Evolutionary conservation across 129 eudicot species (phyloP), one percentile per base, ranked within the genome.

Genomic region (Oenanthe sinensis): DNA sequence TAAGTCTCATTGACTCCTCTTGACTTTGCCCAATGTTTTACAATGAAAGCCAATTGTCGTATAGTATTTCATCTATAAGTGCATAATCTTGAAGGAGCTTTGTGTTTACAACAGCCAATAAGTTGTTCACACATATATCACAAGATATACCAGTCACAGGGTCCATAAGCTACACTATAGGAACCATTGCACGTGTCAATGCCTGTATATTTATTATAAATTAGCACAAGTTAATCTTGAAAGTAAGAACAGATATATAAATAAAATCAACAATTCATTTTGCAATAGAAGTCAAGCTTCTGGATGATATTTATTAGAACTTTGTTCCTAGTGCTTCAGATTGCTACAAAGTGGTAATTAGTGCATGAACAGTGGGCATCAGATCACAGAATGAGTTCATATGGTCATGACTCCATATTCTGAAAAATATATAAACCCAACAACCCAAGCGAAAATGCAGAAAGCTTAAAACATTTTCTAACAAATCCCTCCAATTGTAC

Each of bases 101-200:
- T 79, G 98, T 91, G 77, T 94, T 94, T 63, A 90, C 85, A 83
- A 94, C 98, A 79, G 98, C 98, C 83, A 94, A 84, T 37, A 94
- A 79, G 81, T 94, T 94, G 93, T 94, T 91, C 46, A 94, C 87
- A 78, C 98, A 94, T 24, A 94, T 90, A 82, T 94, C 98, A 83
- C 98, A 90, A 16, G 97, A 91, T 40, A 91, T 89, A 36, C 92
- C 97, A 19, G 96, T 94, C 17, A 74, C 87, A 2, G 98, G 98
- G 79, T 94, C 98, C 97, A 81, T 94, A 79, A 94, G 96, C 93
- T 94, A 91, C 83, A 94, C 98, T 82, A 94, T 90, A 12, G 98
- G 98, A 65, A 94, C 98, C 80, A 97, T 87, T 37, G 98, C 98
- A 80, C 91, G 93, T 71, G 87, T 88, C 81, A 94, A 81, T 10